These are phyloP conservation scores for Trametopsis cervina DNA, from an alignment of 768 basidiomycete genomes.

Conservation along the genomic window DNA sequence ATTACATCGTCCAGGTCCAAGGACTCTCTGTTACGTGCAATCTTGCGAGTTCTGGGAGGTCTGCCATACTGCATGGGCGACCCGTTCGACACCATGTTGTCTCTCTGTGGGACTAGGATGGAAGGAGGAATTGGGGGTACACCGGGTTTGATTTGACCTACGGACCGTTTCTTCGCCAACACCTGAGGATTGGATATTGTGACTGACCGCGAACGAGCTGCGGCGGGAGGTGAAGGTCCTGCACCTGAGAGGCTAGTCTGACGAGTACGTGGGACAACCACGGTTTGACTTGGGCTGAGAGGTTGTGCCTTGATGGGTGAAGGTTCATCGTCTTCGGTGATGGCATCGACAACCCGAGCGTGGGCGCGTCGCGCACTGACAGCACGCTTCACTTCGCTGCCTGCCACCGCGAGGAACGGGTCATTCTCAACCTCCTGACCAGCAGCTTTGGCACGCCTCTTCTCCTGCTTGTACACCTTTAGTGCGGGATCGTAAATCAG, in stretches of 20 bases:
- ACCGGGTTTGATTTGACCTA: constrained; percentile 3
- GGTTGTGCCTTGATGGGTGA: constrained; percentile 19
- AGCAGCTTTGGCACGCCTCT: constrained; percentile 3
- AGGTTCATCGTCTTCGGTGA: constrained; percentile 51
- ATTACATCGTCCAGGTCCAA: constrained; percentile 72
- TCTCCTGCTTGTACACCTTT: constrained; percentile 17
- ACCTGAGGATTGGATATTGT: constrained; percentile 16
- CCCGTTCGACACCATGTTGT: not conserved
- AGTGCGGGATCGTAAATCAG: not conserved
- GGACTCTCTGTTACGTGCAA: constrained; percentile 56
- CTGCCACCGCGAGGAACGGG: constrained; percentile 5
- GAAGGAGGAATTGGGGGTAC: constrained; percentile 4
- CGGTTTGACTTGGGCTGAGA: constrained; percentile 36
- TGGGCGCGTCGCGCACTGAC: constrained; percentile 31
- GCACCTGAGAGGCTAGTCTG: constrained; percentile 9
- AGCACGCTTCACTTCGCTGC: constrained; percentile 12
- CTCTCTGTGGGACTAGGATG: constrained; percentile 5
- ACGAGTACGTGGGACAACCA: constrained; percentile 6
- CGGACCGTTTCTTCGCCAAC: constrained; percentile 6
- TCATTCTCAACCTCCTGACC: constrained; percentile 1
- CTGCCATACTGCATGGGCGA: constrained; percentile 18
- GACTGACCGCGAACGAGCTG: constrained; percentile 13
- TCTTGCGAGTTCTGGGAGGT: constrained; percentile 44
- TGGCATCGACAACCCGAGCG: constrained; percentile 54
- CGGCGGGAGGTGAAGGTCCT: constrained; percentile 16